These are phyloP conservation scores for Quercus ilex DNA, from an alignment of 306 rosid genomes.

Conservation along the genomic window DNA sequence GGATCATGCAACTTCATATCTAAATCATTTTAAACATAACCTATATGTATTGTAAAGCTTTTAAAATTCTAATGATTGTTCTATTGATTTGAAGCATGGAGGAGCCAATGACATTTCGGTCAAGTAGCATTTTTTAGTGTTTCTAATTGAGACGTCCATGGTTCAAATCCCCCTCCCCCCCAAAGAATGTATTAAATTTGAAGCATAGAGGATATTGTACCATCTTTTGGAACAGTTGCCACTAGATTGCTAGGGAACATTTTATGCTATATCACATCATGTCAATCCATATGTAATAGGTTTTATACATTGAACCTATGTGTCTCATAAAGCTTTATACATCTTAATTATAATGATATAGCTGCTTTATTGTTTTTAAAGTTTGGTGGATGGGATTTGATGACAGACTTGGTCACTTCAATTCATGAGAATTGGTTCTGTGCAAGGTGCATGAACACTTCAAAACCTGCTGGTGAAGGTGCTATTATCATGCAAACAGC, in stretches of 20 bases:
- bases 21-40: not conserved
- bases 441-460: constrained; percentile 94
- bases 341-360: not conserved
- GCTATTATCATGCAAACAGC: constrained; percentile 78
- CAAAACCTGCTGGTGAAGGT: constrained; percentile 91
- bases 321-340: not conserved
- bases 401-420: constrained; percentile 83
- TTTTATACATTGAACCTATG: constrained; percentile 6
- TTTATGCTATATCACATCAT: not conserved
- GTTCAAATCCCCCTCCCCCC: too few relatives aligned
- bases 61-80: not conserved
- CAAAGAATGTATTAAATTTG: too few relatives aligned
- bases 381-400: constrained; percentile 21
- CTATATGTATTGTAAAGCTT: not conserved
- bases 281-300: not conserved
- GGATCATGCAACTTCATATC: not conserved
- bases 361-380: constrained; percentile 14
- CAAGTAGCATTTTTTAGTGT: too few relatives aligned
- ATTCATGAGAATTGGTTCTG: constrained; percentile 87
- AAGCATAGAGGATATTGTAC: not conserved
- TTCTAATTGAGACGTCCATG: too few relatives aligned
- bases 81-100: not conserved
- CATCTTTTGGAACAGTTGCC: not conserved
- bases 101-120: too few relatives aligned
- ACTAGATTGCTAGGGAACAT: not conserved